Percentiles rank a stretch among this genome's conserved stretches.
Evolutionary conservation across 495 filamentous ascomycete species (phyloP).

Genomic region (Penicillium macrosclerotiorum): DNA sequence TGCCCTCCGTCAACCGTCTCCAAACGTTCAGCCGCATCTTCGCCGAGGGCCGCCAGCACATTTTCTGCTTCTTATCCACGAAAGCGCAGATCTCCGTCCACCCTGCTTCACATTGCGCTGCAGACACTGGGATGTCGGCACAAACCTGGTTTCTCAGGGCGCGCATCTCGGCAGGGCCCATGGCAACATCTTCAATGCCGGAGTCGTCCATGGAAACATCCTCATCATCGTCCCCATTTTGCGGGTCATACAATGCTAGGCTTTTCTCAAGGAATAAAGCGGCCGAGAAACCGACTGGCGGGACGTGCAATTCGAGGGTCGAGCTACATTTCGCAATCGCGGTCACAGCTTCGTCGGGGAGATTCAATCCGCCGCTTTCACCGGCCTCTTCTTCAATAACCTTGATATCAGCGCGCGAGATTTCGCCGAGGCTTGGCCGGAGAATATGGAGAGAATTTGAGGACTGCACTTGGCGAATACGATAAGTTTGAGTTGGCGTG

Average conservation of each 20-base stretch:
- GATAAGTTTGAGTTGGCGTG: constrained; percentile 67
- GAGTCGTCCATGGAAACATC: constrained; percentile 17
- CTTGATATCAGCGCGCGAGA: constrained; percentile 29
- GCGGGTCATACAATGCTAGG: constrained; percentile 35
- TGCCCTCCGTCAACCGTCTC: constrained; percentile 45
- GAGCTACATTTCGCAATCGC: constrained; percentile 69
- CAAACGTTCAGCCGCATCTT: constrained; percentile 42
- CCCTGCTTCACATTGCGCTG: constrained; percentile 40
- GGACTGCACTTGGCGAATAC: constrained; percentile 84
- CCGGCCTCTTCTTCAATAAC: constrained; percentile 25
- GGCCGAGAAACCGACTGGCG: constrained; percentile 34
- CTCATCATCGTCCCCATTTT: constrained; percentile 18
- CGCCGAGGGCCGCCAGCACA: constrained; percentile 44
- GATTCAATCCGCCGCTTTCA: constrained; percentile 29
- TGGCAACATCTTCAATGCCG: not conserved
- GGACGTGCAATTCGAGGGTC: constrained; percentile 63
- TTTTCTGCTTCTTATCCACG: constrained; percentile 25
- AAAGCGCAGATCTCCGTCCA: constrained; percentile 53
- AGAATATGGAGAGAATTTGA: constrained; percentile 82
- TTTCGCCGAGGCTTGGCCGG: constrained; percentile 43
- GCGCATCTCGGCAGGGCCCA: constrained; percentile 2
- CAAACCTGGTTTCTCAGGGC: constrained; percentile 30
- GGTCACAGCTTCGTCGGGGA: constrained; percentile 42
- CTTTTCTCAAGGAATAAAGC: constrained; percentile 30
- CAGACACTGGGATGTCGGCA: constrained; percentile 45